Evolutionary conservation across 257 asterid genomes (phyloP).

Genomic region (Anisodus tanguticus): DNA sequence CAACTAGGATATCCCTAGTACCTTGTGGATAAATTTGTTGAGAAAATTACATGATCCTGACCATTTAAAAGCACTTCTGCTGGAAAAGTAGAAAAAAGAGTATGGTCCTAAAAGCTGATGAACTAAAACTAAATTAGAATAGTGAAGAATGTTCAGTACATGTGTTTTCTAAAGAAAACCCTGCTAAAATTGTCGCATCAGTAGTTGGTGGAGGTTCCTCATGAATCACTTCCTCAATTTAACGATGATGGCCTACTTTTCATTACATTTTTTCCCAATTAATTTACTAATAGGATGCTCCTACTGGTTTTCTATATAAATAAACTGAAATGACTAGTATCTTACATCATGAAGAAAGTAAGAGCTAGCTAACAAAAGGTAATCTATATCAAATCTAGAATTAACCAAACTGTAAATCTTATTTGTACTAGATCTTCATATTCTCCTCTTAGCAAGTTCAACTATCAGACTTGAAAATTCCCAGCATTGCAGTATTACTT

Average conservation of each 20-base stretch:
- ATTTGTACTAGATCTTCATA: too few relatives aligned
- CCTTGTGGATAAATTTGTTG: neutral
- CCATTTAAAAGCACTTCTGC: neutral
- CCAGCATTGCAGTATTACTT: neutral
- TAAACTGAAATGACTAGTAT: too few relatives aligned
- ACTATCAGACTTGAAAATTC: too few relatives aligned
- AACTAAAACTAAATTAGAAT: neutral
- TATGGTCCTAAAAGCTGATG: neutral
- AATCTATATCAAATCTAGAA: too few relatives aligned
- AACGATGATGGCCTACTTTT: conserved; percentile 8
- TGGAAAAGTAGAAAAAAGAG: neutral
- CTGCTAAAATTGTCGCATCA: neutral
- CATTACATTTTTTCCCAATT: neutral
- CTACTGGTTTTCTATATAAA: too few relatives aligned
- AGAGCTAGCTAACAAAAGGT: too few relatives aligned
- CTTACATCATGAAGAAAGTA: too few relatives aligned
- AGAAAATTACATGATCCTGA: conserved; percentile 1
- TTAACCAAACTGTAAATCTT: too few relatives aligned
- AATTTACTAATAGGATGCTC: too few relatives aligned
- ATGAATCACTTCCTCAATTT: neutral
- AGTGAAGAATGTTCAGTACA: neutral
- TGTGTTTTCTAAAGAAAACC: neutral
- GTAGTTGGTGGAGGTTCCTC: conserved; percentile 5
- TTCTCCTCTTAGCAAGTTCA: too few relatives aligned
- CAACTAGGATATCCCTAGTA: neutral